Evolutionary conservation across 805 yeast genomes (phyloP), one percentile per base, ranked within the genome.

Genomic region (Candida insectorum): DNA sequence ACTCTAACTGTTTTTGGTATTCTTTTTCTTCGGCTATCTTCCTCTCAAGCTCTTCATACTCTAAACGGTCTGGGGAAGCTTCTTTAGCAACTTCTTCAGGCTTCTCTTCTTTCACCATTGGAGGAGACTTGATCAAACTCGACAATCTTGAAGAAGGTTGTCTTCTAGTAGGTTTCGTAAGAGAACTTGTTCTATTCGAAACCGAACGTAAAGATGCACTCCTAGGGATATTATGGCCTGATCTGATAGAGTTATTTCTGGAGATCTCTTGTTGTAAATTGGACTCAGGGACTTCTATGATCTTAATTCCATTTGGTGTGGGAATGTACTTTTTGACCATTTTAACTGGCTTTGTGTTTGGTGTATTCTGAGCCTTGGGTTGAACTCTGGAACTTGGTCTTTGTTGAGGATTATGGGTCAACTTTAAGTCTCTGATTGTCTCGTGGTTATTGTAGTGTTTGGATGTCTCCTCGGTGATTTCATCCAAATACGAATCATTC

Each of bases 251-350:
- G 42, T 67, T 67, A 33, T 55, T 52, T 31, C 72, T 47, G 1
- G 65, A 61, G 11, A 67, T 51, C 35, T 65, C 70, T 38, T 56
- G 51, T 31, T 61, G 51, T 37, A 59, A 50, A 24, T 54, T 47
- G 9, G 69, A 71, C 36, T 62, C 70, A 0, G 87, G 85, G 3
- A 83, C 88, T 45, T 83, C 89, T 4, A 83, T 64, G 7, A 81
- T 68, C 31, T 79, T 73, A 35, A 83, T 65, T 10, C 93, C 93
- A 45, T 75, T 69, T 3, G 85, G 79, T 2, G 87, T 80, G 2
- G 93, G 91, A 28, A 83, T 69, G 58, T 82, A 83, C 42, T 76
- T 80, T 44, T 79, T 81, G 7, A 81, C 72, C 60, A 73, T 80
- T 34, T 62, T 72, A 10, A 49, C 56, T 1, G 39, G 31, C 6